phyloP scores from a whole-genome alignment of 768 basidiomycete genomes.

The Hericium rajendrae region DNA sequence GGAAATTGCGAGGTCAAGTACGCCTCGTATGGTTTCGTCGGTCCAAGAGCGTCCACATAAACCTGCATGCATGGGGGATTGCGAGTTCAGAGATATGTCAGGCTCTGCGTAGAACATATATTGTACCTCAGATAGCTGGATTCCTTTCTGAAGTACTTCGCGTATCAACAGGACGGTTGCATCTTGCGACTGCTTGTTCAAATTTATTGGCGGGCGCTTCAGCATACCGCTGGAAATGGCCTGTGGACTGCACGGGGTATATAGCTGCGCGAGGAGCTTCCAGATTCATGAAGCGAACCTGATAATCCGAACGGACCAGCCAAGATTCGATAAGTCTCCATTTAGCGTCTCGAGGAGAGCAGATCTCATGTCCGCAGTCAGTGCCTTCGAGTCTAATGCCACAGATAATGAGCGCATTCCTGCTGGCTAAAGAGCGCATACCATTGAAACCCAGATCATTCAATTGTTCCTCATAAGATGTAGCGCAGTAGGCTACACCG shows the following conservation, averaged over 20 bases:
- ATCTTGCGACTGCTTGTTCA: constrained; percentile 82
- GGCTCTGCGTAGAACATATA: constrained; percentile 27
- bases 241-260: constrained; percentile 52
- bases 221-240: constrained; percentile 92
- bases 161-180: constrained; percentile 86
- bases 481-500: constrained; percentile 88
- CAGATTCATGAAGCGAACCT: constrained; percentile 3
- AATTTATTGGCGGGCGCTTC: constrained; percentile 67
- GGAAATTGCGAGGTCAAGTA: constrained; percentile 78
- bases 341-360: constrained; percentile 56
- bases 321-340: constrained; percentile 62
- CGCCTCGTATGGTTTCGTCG: constrained; percentile 74
- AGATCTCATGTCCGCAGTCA: constrained; percentile 63
- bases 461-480: constrained; percentile 61
- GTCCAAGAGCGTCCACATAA: constrained; percentile 92
- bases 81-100: not conserved
- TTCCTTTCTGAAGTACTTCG: constrained; percentile 71
- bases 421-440: constrained; percentile 21
- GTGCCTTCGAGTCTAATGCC: constrained; percentile 78
- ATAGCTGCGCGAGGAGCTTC: not conserved
- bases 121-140: constrained; percentile 80
- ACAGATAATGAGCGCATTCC: not conserved
- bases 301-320: constrained; percentile 69
- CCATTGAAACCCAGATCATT: constrained; percentile 87
- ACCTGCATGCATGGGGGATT: constrained; percentile 38